Percentiles rank a stretch among this genome's conserved stretches.
Conservation (phyloP, 2,329 filamentous ascomycete genomes). For the Thielaviopsis populi region DNA sequence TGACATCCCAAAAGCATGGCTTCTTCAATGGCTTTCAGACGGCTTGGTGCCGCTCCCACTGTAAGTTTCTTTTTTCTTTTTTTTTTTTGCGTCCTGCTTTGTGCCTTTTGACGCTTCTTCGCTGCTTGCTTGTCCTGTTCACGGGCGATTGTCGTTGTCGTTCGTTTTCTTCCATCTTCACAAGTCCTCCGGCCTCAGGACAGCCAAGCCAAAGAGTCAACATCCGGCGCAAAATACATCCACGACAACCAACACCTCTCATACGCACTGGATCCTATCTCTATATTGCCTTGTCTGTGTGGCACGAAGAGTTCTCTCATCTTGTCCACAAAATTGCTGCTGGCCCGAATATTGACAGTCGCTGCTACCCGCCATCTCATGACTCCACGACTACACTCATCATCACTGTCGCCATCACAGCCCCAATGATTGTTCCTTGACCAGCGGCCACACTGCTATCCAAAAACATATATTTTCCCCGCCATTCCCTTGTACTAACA, state of each 20-base stretch:
- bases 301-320: neutral
- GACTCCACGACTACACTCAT: neutral
- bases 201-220: neutral
- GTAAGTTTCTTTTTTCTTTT: slow-evolving; percentile 29
- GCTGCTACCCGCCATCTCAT: neutral
- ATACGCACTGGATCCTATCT: neutral
- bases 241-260: neutral
- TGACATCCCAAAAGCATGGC: slow-evolving; percentile 29
- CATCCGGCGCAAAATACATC: neutral
- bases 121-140: neutral
- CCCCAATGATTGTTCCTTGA: neutral
- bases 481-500: slow-evolving; percentile 7
- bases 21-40: slow-evolving; percentile 50
- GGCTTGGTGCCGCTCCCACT: slow-evolving; percentile 40
- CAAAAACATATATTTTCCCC: slow-evolving; percentile 14
- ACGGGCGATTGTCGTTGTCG: neutral
- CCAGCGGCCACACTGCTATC: neutral
- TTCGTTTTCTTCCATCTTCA: neutral
- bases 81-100: slow-evolving; percentile 18
- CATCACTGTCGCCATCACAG: neutral
- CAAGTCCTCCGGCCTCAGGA: neutral
- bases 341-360: too few species aligned
- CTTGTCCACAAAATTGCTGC: neutral
- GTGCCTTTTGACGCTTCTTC: slow-evolving; percentile 7
- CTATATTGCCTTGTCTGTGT: neutral